Percentiles rank a stretch among this genome's conserved stretches.
These are phyloP conservation scores for Amanita molliuscula DNA, from an alignment of 768 basidiomycete species.

Conservation along the genomic window DNA sequence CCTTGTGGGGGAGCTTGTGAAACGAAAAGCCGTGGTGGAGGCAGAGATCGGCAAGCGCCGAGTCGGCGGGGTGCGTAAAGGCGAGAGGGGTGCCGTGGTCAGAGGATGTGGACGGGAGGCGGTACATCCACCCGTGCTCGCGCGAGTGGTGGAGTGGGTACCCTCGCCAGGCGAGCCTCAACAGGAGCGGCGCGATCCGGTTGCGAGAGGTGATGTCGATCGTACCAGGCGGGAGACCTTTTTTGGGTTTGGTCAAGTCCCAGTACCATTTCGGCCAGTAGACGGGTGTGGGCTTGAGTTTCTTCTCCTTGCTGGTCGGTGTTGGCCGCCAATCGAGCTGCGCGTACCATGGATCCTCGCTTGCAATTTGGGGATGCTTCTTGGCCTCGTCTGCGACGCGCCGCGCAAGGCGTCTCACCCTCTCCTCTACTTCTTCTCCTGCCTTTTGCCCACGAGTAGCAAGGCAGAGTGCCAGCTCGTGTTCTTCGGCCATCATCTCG, in stretches of 20 bases:
- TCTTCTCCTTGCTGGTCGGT: slow-evolving; percentile 17
- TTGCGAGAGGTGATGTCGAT: slow-evolving; percentile 82
- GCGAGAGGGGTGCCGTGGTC: slow-evolving; percentile 23
- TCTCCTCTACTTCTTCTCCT: slow-evolving; percentile 20
- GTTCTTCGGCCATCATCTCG: slow-evolving; percentile 28
- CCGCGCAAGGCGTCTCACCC: neutral
- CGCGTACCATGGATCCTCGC: slow-evolving; percentile 45
- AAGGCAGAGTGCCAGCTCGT: slow-evolving; percentile 36
- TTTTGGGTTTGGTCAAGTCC: slow-evolving; percentile 74
- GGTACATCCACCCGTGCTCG: slow-evolving; percentile 87
- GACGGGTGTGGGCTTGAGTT: slow-evolving; percentile 33
- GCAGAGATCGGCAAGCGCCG: slow-evolving; percentile 37
- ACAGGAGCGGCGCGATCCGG: slow-evolving; percentile 72
- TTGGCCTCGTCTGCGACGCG: neutral
- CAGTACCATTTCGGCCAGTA: slow-evolving; percentile 98
- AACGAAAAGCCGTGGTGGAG: slow-evolving; percentile 49
- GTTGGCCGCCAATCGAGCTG: slow-evolving; percentile 61
- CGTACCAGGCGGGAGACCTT: slow-evolving; percentile 52
- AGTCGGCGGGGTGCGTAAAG: slow-evolving; percentile 60
- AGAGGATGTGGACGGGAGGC: slow-evolving; percentile 47
- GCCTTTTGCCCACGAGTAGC: slow-evolving; percentile 29
- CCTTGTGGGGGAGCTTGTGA: slow-evolving; percentile 94
- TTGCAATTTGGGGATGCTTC: neutral
- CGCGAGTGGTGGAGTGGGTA: slow-evolving; percentile 80
- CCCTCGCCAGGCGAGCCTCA: slow-evolving; percentile 80